Evolutionary conservation across 345 rosid genomes (phyloP).

Genomic region (Eucalyptus sp.): DNA sequence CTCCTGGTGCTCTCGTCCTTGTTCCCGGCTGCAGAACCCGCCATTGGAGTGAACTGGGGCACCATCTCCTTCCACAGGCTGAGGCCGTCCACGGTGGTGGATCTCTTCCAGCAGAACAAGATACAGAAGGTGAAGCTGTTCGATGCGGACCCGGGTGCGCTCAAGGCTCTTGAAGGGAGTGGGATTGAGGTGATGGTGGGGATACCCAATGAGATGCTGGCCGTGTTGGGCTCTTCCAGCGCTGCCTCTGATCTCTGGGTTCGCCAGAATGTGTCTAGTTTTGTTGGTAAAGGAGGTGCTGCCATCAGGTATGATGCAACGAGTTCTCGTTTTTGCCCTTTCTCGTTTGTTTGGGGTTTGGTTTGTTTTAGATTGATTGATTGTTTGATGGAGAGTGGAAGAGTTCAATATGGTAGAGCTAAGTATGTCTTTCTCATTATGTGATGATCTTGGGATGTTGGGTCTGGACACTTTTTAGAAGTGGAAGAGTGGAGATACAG

Average conservation of each 20-base stretch:
- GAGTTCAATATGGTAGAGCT: neutral
- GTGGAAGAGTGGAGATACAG: neutral
- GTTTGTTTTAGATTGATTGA: neutral
- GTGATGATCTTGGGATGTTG: neutral
- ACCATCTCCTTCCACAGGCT: conserved; percentile 54
- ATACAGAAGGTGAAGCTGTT: conserved; percentile 79
- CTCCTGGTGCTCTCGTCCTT: conserved; percentile 2
- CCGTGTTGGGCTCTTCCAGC: conserved; percentile 35
- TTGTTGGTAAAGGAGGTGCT: conserved; percentile 63
- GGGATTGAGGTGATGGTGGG: conserved; percentile 92
- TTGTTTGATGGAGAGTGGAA: neutral
- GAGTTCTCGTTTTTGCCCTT: neutral
- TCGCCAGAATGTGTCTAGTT: conserved; percentile 66
- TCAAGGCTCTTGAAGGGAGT: conserved; percentile 50
- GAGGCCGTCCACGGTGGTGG: conserved; percentile 82
- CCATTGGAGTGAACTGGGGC: conserved; percentile 96
- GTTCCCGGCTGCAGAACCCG: conserved; percentile 30
- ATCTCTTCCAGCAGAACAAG: conserved; percentile 72
- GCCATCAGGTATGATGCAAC: conserved; percentile 49
- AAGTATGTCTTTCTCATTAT: neutral
- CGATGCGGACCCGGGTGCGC: conserved; percentile 58
- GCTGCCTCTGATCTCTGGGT: conserved; percentile 69
- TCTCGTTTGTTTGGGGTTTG: neutral
- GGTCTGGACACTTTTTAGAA: neutral
- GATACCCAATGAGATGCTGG: conserved; percentile 76